Evolutionary conservation across 331 rosid genomes (phyloP), one percentile per base, ranked within the genome.

Genomic region (Quercus tomentella): DNA sequence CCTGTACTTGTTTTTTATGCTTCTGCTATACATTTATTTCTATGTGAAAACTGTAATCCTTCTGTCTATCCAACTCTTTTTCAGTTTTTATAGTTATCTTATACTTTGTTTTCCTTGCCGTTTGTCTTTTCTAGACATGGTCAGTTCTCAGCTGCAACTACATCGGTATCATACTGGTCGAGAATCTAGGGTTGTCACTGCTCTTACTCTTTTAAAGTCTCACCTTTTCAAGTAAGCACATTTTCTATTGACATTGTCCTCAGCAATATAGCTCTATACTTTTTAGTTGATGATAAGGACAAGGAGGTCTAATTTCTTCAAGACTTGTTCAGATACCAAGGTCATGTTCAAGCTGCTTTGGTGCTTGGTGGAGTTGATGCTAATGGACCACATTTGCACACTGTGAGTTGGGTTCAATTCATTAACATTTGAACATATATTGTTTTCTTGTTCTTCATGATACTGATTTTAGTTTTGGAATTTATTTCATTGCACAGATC

Each of bases 281-380:
- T 15, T 25, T 35, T n/a, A 35, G 63, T 56, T 4, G 26, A 1
- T 56, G 15, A 35, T 52, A 23, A 17, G 16, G 6, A 49, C 56
- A 33, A 31, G 16, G 9, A 62, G 69, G 55, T 23, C 65, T 86
- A 43, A 82, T 57, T 72, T 43, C 37, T 57, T 49, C 20, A 18
- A 41, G 15, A 56, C 2, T 77, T 80, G 26, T 77, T 57, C 79
- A 89, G 92, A 22, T 86, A 89, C 75, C 87, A 81, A 80, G 90
- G 92, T 66, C 28, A 86, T 63, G 92, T 89, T 4, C 76, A 78
- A 9, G 92, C 92, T 52, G 92, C 92, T 75, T 79, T 89, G 90
- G 92, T 89, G 62, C 92, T 89, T 1, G 90, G 92, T 20, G 92
- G 92, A 35, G 89, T 89, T 35, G 92, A 89, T 82, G 82, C 78